These are phyloP conservation scores for Erigeron canadensis DNA, from an alignment of 129 eudicot genomes.

Conservation along the genomic window DNA sequence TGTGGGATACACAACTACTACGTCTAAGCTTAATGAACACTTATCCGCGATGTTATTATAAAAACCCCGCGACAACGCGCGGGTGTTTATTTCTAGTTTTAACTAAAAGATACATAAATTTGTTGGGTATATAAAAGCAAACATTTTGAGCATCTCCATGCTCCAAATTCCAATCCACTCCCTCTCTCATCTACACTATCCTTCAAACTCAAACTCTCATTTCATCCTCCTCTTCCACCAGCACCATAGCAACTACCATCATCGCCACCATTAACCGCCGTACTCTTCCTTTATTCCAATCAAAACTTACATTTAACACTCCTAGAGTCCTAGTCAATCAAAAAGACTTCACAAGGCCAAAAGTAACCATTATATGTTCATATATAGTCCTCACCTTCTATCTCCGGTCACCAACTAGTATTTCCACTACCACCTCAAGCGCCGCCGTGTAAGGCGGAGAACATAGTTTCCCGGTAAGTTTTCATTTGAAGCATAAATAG, in stretches of 20 bases:
- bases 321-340: not conserved
- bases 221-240: constrained; percentile 32
- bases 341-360: not conserved
- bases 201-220: constrained; percentile 29
- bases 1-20: no score
- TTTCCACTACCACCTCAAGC: constrained; percentile 25
- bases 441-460: constrained; percentile 42
- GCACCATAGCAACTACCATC: constrained; percentile 15
- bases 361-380: not conserved
- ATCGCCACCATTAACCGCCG: constrained; percentile 6
- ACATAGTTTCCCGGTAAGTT: constrained; percentile 36
- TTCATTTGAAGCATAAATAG: constrained; percentile 23
- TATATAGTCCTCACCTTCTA: not conserved
- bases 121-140: constrained; percentile 44
- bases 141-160: constrained; percentile 42
- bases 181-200: constrained; percentile 1
- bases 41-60: no score
- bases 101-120: constrained; percentile 17
- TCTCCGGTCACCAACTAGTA: not conserved
- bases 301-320: constrained; percentile 6
- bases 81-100: no score
- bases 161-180: constrained; percentile 30
- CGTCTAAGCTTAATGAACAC: no score
- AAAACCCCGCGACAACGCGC: no score
- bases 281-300: constrained; percentile 8